Evolutionary conservation across 805 yeast species (phyloP), one percentile per base, ranked within the genome.

Genomic region (Dipodascopsis uninucleata): DNA sequence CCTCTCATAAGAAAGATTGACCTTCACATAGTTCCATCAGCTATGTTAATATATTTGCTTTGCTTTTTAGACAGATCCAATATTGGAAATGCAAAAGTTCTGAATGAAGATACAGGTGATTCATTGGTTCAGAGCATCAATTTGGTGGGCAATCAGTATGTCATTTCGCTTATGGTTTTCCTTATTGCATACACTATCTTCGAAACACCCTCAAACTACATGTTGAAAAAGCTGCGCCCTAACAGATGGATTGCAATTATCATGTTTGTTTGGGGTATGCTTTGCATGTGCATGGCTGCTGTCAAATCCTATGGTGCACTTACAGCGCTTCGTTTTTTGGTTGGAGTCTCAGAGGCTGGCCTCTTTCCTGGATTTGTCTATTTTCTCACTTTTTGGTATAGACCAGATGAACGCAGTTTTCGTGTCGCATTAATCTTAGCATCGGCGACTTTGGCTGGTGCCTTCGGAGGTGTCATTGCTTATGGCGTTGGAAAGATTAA

Each of bases 141-240:
- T n/a, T 63, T 71, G 14, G 47, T 52, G 7, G 71, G 71, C 17
- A 58, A 61, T n/a, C 61, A 69, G 33, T 71, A 72, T 71, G 68
- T 67, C 43, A 55, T 64, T 33, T 68, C 68, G 65, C 60, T 71
- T 14, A 62, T 70, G 2, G 65, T 71, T 17, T 69, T 49, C 33
- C 49, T 45, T 24, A 43, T 42, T 21, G 36, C 55, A 31, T 52
- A 52, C 40, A 12, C 34, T 22, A 36, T 37, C 9, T 70, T 67
- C 34, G 73, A 71, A 49, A 61, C 81, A 25, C 87, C 87, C 1
- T 74, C 78, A 54, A 80, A 79, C 50, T 50, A 81, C 51, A 69
- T 77, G 26, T 59, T 78, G 12, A 59, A 77, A 46, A 70, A 69
- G 40, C 66, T 79, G 1, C 70, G 77, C 33, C 86, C 85, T 1